Evolutionary conservation across 768 basidiomycete genomes (phyloP).

Genomic region (Tulasnella sp.): DNA sequence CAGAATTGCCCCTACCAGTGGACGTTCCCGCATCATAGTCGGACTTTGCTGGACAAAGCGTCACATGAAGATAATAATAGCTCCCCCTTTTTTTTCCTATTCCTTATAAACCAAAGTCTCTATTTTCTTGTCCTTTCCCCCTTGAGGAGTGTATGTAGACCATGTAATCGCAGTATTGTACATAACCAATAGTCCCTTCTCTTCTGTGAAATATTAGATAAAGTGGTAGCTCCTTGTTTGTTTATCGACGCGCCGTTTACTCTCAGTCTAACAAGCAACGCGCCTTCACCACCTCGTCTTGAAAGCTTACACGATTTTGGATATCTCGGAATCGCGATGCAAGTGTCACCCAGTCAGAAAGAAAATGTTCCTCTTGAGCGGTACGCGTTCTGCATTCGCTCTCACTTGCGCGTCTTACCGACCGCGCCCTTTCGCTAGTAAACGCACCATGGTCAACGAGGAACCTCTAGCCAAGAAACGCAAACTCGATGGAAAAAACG

Average conservation of each 20-base stretch:
- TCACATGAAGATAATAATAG: background rate
- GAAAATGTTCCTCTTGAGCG: conserved; percentile 15
- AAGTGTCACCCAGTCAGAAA: background rate
- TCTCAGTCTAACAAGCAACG: background rate
- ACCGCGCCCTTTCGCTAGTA: background rate
- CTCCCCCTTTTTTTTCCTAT: background rate
- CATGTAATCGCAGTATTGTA: background rate
- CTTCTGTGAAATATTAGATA: background rate
- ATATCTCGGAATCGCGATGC: background rate
- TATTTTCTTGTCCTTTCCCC: background rate
- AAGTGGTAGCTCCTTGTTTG: background rate
- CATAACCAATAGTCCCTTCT: background rate
- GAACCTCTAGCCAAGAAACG: conserved; percentile 14
- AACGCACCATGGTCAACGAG: background rate
- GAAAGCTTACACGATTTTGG: background rate
- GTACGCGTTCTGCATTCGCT: background rate
- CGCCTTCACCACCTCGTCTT: background rate
- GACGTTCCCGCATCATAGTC: background rate
- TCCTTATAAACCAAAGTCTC: background rate
- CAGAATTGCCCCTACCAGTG: background rate
- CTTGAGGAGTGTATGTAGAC: background rate
- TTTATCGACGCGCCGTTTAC: background rate
- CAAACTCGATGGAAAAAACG: conserved; percentile 11
- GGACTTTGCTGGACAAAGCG: background rate
- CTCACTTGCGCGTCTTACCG: background rate